Evolutionary conservation across 2,329 filamentous ascomycete species (phyloP), one percentile per base, ranked within the genome.

Genomic region (Calonectria pseudoturangicola): DNA sequence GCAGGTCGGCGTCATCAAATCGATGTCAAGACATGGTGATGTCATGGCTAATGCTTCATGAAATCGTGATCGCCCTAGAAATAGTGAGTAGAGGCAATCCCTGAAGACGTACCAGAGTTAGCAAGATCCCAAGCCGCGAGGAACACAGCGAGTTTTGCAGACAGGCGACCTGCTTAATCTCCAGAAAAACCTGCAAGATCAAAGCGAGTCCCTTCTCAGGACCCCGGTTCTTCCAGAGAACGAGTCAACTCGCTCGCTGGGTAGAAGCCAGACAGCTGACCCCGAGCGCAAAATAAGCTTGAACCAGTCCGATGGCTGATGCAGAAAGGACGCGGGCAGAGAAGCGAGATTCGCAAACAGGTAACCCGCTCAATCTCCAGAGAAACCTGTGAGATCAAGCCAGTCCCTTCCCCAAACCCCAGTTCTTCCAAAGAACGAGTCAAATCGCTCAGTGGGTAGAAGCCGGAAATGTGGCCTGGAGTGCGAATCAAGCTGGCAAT

Each of bases 361-460:
- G 68, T 16, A 48, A 70, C 68, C 39, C 39, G 25, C 47, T 45
- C n/a, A 21, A 51, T 33, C 47, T 56, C 68, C 68, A 70, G 68
- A 65, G 64, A 41, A 58, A 65, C 68, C 48, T 70, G 68, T 21
- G 21, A 70, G 67, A 41, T 50, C 45, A 65, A 45, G 39, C 39
- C 21, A 27, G 60, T 56, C 68, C 68, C 48, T 70, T 70, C 60
- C 6, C 68, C 60, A 51, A 25, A 43, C 43, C 48, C 68, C 60
- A 28, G 36, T n/a, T 70, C 68, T 70, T 70, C 60, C 68, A 64
- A 39, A 56, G 48, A 56, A 47, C 39, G 60, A 58, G 68, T 70
- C 48, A 70, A 54, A 60, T 58, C 68, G 58, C 33, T 39, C 68
- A 54, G 48, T 65, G 68, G 68, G 68, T 70, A 70, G 68, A 70